Base-by-base conservation (phyloP, 164 flowering plant genomes). In the Vitis rupestris region DNA sequence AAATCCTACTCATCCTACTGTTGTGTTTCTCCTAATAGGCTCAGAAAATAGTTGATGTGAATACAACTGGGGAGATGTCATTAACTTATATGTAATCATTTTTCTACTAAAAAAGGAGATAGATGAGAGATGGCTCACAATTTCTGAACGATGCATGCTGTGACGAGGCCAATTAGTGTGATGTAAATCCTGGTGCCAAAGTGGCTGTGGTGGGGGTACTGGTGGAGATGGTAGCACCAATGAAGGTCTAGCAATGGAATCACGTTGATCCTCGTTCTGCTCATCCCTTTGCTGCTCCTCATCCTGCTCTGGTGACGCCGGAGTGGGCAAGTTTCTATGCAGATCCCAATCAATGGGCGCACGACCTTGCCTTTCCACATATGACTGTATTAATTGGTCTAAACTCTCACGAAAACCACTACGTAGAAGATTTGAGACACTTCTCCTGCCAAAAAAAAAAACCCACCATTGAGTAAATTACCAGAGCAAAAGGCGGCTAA, bases 391-490 rank as follows among this genome's bases (percentile, higher is more conserved):
- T 63, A 88, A 72, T 44, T 88, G 93, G 72, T 89, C 93, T 64
- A 89, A 71, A 71, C 93, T 87, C 77, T 89, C 91, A 61, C 93
- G 93, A 70, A 89, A 89, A 44, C 89, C 93, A 78, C 93, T 89
- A 5, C 83, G 87, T 63, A 89, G 88, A 74, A 89, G 91, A 79
- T 83, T 89, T 17, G 93, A 89, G 27, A 89, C 93, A 75, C 91
- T 89, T 80, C 93, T 82, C 84, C 93, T 89, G 74, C 61, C 75
- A 68, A 77, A 17, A 72, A 4, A 2, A 48, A 61, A 8, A 47
- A 13, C 47, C 57, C 10, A 7, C 9, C 27, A 57, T 50, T 10
- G 54, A 68, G 31, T 10, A 56, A 13, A 72, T 15, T 19, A 61
- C 23, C 27, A 67, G 60, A 66, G 53, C 37, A 51, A 47, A 8